Evolutionary conservation across 108 stramenopile species (phyloP), one percentile per base, ranked within the genome.

Genomic region (Nannochloropsis gaditana): DNA sequence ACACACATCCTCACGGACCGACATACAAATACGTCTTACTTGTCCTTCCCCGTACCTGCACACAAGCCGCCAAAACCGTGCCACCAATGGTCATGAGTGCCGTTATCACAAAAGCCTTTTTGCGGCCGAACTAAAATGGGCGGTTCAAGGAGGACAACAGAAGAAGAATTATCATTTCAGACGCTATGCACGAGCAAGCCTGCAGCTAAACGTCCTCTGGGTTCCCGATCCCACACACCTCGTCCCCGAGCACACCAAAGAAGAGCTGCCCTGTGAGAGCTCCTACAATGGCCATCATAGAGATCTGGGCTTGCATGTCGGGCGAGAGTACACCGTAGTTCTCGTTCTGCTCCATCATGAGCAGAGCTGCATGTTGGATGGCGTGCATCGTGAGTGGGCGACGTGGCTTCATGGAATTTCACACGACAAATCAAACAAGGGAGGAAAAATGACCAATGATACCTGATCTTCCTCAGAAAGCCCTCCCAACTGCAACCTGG

Each of bases 61-160:
- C 59, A 2, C 59, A 73, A 73, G 59, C 59, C 59, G 59, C n/a
- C 59, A 73, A n/a, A 73, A 73, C n/a, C 15, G 59, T 73, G 2
- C 59, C 59, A n/a, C 15, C n/a, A n/a, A 73, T 73, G 59, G 59
- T 73, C 59, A 73, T 73, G 59, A 73, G n/a, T 15, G 59, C 59
- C 19, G 59, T 73, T 3, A 73, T 73, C 1, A 73, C 6, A n/a
- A 73, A 73, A 3, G 59, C n/a, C 15, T 15, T 73, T n/a, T 73
- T 73, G 59, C 59, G 59, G n/a, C 59, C 59, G 3, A 73, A 73
- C 59, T 73, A 73, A 8, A 73, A 6, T 73, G 4, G 31, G 31
- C 31, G 31, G 31, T 31, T 31, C 31, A 31, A 31, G 31, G 31
- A 31, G 31, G 31, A 31, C 31, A 31, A 31, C 31, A 31, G 31